Base-by-base conservation (phyloP, 2,329 filamentous ascomycete genomes). In the Cercospora brassicicola region DNA sequence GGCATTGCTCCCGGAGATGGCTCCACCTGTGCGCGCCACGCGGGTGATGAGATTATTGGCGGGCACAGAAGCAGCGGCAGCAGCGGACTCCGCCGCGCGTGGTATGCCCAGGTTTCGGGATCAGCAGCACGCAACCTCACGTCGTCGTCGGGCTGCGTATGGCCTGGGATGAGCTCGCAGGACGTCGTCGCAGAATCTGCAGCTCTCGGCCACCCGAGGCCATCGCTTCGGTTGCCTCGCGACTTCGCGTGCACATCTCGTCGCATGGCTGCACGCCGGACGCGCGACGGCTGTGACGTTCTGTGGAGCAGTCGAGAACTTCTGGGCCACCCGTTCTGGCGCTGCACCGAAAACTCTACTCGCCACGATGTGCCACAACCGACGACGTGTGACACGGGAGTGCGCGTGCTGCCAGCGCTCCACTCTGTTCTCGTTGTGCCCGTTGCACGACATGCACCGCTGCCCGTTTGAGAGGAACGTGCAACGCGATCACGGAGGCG, bases 281-380 rank as follows among this genome's bases (percentile, higher is more conserved):
- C 18, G 36, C 13, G 15, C 36, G 28, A 15, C 59, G 59, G 59
- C 39, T 48, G 59, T 31, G 61, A 26, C 48, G 61, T 13, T 56
- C 15, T 30, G 23, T 55, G 31, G 61, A 63, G 61, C 31, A 56
- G 61, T 63, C 61, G 45, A 56, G 61, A 63, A 18, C 61, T 28
- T 28, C 48, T 55, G 20, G 59, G 31, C 45, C 26, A 23, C 23
- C 45, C 61, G 45, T 63, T 55, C 36, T 63, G 61, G 45, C 45
- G 53, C 28, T 31, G 53, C 53, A 18, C 53, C 28, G 23, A 15
- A 56, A 28, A 56, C 53, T 28, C 23, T 31, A n/a, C 20, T 61
- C 36, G 36, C 59, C 59, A 61, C 36, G 53, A 56, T 26, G 15
- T 18, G 55, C 55, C 55, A 57, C 26, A 31, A 10, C n/a, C 10